Conservation (phyloP, 345 rosid species). For the Trapa incisa region DNA sequence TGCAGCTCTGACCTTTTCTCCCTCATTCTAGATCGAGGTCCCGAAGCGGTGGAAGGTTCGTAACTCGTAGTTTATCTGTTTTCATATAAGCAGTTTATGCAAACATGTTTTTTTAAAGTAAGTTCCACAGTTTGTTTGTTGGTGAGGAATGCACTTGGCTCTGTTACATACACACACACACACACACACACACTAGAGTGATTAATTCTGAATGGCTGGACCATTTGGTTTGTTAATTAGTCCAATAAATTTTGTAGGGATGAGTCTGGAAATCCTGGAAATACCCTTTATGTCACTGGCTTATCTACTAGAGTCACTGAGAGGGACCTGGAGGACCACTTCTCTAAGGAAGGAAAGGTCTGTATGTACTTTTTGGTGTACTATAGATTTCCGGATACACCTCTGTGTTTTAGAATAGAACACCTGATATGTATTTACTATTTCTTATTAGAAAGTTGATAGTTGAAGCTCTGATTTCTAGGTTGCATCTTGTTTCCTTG, state of each 20-base stretch:
- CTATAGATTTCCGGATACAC: conserved; percentile 3
- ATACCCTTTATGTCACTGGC: conserved; percentile 90
- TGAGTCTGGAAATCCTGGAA: conserved; percentile 50
- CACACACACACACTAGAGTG: neutral
- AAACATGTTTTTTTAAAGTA: neutral
- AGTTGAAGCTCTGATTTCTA: conserved; percentile 9
- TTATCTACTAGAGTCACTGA: conserved; percentile 85
- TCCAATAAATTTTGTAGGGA: conserved; percentile 18
- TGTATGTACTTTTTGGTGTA: conserved; percentile 1
- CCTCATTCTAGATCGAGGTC: conserved; percentile 49
- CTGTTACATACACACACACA: neutral
- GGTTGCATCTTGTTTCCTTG: conserved; percentile 92
- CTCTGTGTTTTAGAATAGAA: neutral
- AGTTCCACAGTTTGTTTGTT: neutral
- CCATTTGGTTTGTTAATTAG: neutral
- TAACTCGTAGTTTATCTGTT: neutral
- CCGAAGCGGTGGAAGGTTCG: conserved; percentile 70
- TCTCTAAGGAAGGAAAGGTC: conserved; percentile 98
- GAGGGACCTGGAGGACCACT: conserved; percentile 82
- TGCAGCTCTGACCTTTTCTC: neutral
- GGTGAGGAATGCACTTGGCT: neutral
- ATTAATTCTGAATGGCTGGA: neutral
- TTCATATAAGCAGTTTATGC: neutral
- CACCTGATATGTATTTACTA: neutral
- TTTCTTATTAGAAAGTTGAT: neutral